Evolutionary conservation across 2,329 filamentous ascomycete species (phyloP), one percentile per base, ranked within the genome.

Genomic region (Ophiocordyceps camponoti-leonardi): DNA sequence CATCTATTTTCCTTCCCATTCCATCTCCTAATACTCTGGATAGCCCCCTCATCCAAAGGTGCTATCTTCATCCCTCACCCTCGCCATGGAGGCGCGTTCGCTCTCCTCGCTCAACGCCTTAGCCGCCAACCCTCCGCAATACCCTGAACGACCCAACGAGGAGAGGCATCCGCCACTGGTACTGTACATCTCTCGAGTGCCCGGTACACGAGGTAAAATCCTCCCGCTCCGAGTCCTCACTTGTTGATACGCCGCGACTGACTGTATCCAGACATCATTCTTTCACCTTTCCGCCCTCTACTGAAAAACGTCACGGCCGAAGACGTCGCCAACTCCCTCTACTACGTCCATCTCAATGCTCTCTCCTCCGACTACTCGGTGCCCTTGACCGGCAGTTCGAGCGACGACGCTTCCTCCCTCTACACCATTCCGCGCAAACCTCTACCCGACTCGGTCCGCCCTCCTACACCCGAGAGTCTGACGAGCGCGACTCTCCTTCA

Each of bases 121-220:
- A 50, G 90, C 92, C 50, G 75, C 83, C 44, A 86, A 94, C 56
- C 92, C 90, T 40, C 90, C 92, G 42, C 75, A 80, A 54, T 92
- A 94, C 60, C 86, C 86, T 44, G 75, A 82, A 55, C 85, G 85
- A 57, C 83, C 85, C 6, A 76, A 79, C 3, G 79, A 82, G 52
- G 67, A 73, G 54, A 75, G 69, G 50, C 75, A 81, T 50, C 77
- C 86, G 44, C 79, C 86, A 4, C 63, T 96, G 44, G 79, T 81
- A 2, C 73, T 98, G 39, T 98, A 98, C 64, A 93, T 98, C 52
- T 86, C 90, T 33, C 73, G 90, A 52, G 90, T 98, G 0, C 92
- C 92, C 1, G 90, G 90, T 20, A 94, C 84, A 50, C 78, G 80
- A 79, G 86, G 86, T 88, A 68, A 52, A 66, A 13, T 30, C 19